Percentiles rank a stretch among this genome's conserved stretches.
These are phyloP conservation scores for Nepenthes alata DNA, from an alignment of 179 eudicot species.

Conservation along the genomic window DNA sequence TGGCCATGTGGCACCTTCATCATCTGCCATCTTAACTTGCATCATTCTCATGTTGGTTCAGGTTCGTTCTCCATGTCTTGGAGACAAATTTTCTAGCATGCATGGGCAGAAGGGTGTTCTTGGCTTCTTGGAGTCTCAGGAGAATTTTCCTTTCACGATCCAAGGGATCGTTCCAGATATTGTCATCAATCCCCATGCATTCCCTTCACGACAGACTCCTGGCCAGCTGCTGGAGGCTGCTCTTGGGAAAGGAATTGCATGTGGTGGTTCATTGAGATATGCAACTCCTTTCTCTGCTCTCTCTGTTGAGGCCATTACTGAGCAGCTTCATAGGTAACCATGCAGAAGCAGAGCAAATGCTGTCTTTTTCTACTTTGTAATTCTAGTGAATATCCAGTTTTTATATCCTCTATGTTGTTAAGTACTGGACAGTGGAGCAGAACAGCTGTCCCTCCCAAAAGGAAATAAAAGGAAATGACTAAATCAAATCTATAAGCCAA, in stretches of 20 bases:
- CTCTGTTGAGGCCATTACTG: slow-evolving; percentile 70
- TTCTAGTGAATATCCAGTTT: neutral
- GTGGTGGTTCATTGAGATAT: slow-evolving; percentile 54
- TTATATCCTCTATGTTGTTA: neutral
- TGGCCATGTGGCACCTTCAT: no score
- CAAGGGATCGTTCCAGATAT: slow-evolving; percentile 96
- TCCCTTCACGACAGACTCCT: slow-evolving; percentile 93
- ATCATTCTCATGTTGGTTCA: slow-evolving; percentile 14
- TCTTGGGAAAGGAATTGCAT: slow-evolving; percentile 85
- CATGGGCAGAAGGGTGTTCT: slow-evolving; percentile 96
- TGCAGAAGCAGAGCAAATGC: no score
- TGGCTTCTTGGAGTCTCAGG: slow-evolving; percentile 76
- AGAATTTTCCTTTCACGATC: slow-evolving; percentile 77
- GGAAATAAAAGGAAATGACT: no score
- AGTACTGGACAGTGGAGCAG: no score
- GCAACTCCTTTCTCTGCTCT: slow-evolving; percentile 84
- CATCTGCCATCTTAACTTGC: neutral
- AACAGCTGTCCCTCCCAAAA: no score
- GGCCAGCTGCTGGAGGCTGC: slow-evolving; percentile 95
- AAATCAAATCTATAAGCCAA: no score
- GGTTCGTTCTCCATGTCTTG: slow-evolving; percentile 90
- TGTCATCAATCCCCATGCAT: slow-evolving; percentile 93
- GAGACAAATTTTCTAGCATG: slow-evolving; percentile 93
- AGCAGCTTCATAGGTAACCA: slow-evolving; percentile 78
- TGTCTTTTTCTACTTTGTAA: neutral